Percentiles rank a stretch among this genome's conserved stretches.
Evolutionary conservation across 2,329 filamentous ascomycete genomes (phyloP).

Genomic region (Xylaria sp.): DNA sequence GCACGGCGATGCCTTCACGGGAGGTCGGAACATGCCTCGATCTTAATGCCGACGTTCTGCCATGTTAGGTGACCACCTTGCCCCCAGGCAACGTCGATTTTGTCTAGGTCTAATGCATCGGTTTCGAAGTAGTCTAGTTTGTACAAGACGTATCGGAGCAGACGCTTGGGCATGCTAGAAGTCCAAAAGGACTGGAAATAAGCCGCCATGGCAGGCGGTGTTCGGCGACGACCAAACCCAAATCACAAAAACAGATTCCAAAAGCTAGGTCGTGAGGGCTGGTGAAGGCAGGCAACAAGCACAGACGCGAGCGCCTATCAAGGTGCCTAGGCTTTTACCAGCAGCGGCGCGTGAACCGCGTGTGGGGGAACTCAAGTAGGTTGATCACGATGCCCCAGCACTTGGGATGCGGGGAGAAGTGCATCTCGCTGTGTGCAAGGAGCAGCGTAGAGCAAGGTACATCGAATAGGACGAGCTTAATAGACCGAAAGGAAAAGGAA

Average conservation of each 20-base stretch:
- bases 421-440: conserved; percentile 46
- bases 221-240: conserved; percentile 8
- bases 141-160: conserved; percentile 86
- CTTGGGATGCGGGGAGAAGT: conserved; percentile 48
- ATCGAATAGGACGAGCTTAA: not conserved
- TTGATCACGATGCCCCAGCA: conserved; percentile 47
- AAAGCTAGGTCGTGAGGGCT: conserved; percentile 1
- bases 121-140: conserved; percentile 88
- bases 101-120: conserved; percentile 85
- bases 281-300: conserved; percentile 10
- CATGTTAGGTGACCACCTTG: conserved; percentile 86
- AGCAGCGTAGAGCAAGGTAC: conserved; percentile 14
- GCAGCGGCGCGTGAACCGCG: conserved; percentile 43
- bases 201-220: conserved; percentile 68
- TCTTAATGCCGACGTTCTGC: conserved; percentile 82
- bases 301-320: conserved; percentile 23
- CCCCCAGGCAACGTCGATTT: conserved; percentile 84
- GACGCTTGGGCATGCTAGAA: conserved; percentile 85
- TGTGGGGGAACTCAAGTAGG: conserved; percentile 41
- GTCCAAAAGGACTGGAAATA: conserved; percentile 73
- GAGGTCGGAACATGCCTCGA: conserved; percentile 68
- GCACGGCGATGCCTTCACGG: not conserved
- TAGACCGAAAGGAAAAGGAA: not conserved
- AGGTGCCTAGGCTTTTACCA: conserved; percentile 23
- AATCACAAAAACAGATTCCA: conserved; percentile 18